These are phyloP conservation scores for Capronia epimyces DNA, from an alignment of 2,329 filamentous ascomycete genomes.

Conservation along the genomic window DNA sequence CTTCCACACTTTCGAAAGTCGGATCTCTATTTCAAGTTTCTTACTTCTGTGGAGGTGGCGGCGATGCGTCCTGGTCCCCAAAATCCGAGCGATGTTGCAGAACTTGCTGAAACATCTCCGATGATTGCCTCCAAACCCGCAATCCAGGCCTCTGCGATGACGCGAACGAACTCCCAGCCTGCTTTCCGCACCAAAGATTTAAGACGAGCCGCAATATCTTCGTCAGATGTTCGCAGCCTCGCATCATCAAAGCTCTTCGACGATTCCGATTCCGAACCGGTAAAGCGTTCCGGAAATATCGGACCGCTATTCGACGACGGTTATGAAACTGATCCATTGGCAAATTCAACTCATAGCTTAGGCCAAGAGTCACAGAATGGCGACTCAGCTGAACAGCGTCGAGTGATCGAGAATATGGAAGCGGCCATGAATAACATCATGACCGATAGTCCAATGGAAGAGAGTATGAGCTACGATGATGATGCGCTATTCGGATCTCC, in stretches of 20 bases:
- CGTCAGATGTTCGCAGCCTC: constrained; percentile 50
- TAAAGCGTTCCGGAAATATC: constrained; percentile 29
- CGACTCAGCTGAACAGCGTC: constrained; percentile 60
- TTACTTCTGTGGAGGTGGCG: constrained; percentile 72
- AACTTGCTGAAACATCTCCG: constrained; percentile 6
- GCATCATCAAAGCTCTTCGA: constrained; percentile 43
- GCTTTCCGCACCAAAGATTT: constrained; percentile 48
- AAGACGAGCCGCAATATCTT: constrained; percentile 55
- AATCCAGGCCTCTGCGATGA: constrained; percentile 41
- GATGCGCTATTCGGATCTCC: constrained; percentile 35
- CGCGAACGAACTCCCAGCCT: constrained; percentile 46
- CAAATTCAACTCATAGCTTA: constrained; percentile 71
- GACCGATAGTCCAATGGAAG: constrained; percentile 60
- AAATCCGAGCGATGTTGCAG: constrained; percentile 10
- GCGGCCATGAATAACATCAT: constrained; percentile 88
- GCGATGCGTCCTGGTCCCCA: constrained; percentile 23
- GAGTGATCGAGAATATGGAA: constrained; percentile 88
- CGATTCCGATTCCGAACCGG: constrained; percentile 35
- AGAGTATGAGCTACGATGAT: constrained; percentile 36
- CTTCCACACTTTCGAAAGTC: constrained; percentile 86
- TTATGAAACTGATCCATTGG: constrained; percentile 62
- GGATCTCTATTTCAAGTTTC: constrained; percentile 91
- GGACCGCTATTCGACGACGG: constrained; percentile 75
- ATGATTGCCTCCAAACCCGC: constrained; percentile 1
- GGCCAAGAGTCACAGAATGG: constrained; percentile 60